Evolutionary conservation across 805 yeast genomes (phyloP).

Genomic region (Zygosaccharomyces rouxii): DNA sequence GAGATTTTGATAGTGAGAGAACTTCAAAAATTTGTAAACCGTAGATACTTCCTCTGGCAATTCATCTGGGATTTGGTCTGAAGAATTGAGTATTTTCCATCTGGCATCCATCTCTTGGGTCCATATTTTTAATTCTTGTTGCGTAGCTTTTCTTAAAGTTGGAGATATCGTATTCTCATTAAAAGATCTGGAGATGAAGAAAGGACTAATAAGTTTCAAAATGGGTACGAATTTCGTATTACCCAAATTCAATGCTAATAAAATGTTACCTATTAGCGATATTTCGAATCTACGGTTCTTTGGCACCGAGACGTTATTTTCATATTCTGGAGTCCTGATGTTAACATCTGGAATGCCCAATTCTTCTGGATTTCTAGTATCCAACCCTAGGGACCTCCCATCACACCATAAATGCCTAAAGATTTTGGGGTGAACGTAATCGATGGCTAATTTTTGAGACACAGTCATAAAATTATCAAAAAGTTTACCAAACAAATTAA

Average conservation of each 20-base stretch:
- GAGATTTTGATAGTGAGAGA: conserved; percentile 20
- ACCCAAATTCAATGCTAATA: conserved; percentile 50
- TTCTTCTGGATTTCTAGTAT: conserved; percentile 19
- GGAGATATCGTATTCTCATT: conserved; percentile 30
- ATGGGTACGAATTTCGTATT: conserved; percentile 38
- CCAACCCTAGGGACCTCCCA: conserved; percentile 31
- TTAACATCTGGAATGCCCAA: conserved; percentile 18
- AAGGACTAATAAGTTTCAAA: conserved; percentile 44
- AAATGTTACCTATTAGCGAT: conserved; percentile 42
- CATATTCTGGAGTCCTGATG: conserved; percentile 23
- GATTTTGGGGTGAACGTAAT: conserved; percentile 53
- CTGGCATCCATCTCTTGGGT: conserved; percentile 28
- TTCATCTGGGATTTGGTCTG: conserved; percentile 6
- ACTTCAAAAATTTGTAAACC: conserved; percentile 25
- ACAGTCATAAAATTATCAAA: conserved; percentile 50
- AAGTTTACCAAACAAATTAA: conserved; percentile 48
- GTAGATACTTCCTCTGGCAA: conserved; percentile 23
- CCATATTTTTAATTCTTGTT: conserved; percentile 25
- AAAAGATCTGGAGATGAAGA: conserved; percentile 39
- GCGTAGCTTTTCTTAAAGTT: conserved; percentile 24
- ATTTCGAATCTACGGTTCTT: conserved; percentile 38
- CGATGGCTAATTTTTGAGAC: conserved; percentile 49
- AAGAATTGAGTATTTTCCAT: conserved; percentile 19
- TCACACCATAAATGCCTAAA: conserved; percentile 51
- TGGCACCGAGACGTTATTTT: conserved; percentile 34